Evolutionary conservation across 2,329 filamentous ascomycete species (phyloP).

Genomic region (Teratosphaeria nubilosa): DNA sequence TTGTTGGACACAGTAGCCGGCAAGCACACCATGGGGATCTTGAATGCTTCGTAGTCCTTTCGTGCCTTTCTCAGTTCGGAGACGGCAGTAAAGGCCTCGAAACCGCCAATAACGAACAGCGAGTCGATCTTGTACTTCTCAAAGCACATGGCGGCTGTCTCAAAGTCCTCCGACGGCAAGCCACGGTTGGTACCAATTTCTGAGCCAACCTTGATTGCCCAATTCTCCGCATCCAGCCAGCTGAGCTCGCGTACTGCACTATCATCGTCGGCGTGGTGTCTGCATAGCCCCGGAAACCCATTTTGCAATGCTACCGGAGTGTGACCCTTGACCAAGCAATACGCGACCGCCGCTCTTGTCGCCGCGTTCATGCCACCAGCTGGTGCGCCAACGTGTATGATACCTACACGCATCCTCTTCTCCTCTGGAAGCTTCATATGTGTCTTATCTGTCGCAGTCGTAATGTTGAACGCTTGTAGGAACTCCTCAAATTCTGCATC

Average conservation of each 20-base stretch:
- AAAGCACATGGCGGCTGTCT: slow-evolving; percentile 71
- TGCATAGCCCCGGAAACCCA: slow-evolving; percentile 85
- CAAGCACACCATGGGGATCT: slow-evolving; percentile 82
- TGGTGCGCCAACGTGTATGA: slow-evolving; percentile 92
- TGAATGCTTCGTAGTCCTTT: slow-evolving; percentile 69
- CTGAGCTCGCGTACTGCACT: slow-evolving; percentile 75
- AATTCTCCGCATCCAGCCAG: slow-evolving; percentile 90
- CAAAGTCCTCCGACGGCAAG: slow-evolving; percentile 78
- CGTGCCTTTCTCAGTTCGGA: slow-evolving; percentile 77
- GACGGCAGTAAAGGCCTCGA: slow-evolving; percentile 90
- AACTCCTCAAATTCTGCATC: slow-evolving; percentile 93
- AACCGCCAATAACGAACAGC: slow-evolving; percentile 79
- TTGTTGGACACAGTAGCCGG: slow-evolving; percentile 99
- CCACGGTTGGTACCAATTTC: slow-evolving; percentile 97
- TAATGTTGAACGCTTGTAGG: slow-evolving; percentile 82
- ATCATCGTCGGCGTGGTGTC: slow-evolving; percentile 73
- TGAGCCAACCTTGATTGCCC: slow-evolving; percentile 93
- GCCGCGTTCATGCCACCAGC: slow-evolving; percentile 98
- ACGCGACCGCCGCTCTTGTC: slow-evolving; percentile 83
- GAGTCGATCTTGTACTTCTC: slow-evolving; percentile 81
- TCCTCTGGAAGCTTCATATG: slow-evolving; percentile 56
- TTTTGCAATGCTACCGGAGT: slow-evolving; percentile 90
- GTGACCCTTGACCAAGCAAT: slow-evolving; percentile 86
- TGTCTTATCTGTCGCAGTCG: slow-evolving; percentile 69
- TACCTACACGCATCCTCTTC: slow-evolving; percentile 85